Conservation (phyloP, 225 moss, liverwort and hornwort species). For the Marchantia polymorpha region DNA sequence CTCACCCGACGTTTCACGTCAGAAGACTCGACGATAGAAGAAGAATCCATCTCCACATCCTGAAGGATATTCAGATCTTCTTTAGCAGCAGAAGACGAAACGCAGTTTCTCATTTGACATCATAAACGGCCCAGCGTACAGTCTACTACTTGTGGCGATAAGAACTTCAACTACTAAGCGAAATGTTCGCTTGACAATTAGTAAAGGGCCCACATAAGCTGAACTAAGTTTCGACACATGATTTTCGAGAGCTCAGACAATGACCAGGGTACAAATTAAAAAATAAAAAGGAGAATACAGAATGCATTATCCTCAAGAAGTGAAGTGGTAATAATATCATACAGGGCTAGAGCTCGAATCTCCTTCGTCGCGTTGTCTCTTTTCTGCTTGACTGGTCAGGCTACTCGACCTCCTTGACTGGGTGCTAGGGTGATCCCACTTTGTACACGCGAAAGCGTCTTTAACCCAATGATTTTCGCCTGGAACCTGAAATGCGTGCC, state of each 20-base stretch:
- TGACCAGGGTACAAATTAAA: too few relatives aligned
- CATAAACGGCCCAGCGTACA: too few relatives aligned
- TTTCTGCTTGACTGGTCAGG: slow-evolving; percentile 25
- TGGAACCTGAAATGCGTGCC: slow-evolving; percentile 52
- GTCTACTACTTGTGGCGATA: too few relatives aligned
- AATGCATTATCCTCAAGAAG: too few relatives aligned
- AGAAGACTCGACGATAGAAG: slow-evolving; percentile 4
- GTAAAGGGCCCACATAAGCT: too few relatives aligned
- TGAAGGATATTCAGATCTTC: background rate
- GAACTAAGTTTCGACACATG: too few relatives aligned
- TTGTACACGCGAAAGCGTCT: slow-evolving; percentile 39
- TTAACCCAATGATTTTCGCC: slow-evolving; percentile 94
- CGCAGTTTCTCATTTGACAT: background rate
- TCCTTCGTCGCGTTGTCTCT: slow-evolving; percentile 38
- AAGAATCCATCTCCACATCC: slow-evolving; percentile 35
- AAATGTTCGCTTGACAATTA: too few relatives aligned
- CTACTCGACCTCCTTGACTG: background rate
- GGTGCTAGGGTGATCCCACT: background rate
- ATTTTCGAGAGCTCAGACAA: too few relatives aligned
- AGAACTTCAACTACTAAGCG: too few relatives aligned
- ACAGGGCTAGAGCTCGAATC: slow-evolving; percentile 6
- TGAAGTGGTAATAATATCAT: background rate
- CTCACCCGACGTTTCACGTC: slow-evolving; percentile 33
- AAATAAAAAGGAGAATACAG: too few relatives aligned
- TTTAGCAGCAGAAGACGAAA: background rate